Percentiles rank a stretch among this genome's conserved stretches.
Conservation (phyloP, 2,329 filamentous ascomycete genomes). For the Aspergillus tubingensis region DNA sequence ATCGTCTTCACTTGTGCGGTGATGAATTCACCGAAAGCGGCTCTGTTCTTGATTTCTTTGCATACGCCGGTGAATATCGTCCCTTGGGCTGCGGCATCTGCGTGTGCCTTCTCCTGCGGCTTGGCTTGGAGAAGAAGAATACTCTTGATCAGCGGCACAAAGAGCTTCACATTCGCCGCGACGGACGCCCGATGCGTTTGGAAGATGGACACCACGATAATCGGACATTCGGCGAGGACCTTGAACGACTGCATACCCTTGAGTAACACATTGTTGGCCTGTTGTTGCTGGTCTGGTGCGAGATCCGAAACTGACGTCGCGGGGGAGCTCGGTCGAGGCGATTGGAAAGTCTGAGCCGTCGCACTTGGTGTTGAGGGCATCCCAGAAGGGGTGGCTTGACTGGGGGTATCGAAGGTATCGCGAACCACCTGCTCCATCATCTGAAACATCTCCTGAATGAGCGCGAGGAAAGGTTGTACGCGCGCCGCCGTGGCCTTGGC, state of each 20-base stretch:
- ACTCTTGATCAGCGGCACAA: constrained; percentile 90
- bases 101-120: constrained; percentile 88
- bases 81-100: constrained; percentile 74
- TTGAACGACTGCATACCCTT: constrained; percentile 99
- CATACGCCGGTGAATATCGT: constrained; percentile 91
- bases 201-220: constrained; percentile 97
- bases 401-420: constrained; percentile 85
- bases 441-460: constrained; percentile 95
- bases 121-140: constrained; percentile 86
- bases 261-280: constrained; percentile 75
- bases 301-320: constrained; percentile 79
- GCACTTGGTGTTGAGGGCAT: constrained; percentile 56
- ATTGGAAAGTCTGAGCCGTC: constrained; percentile 70
- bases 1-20: constrained; percentile 99
- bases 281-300: constrained; percentile 73
- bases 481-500: constrained; percentile 76
- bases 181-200: constrained; percentile 85
- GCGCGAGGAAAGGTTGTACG: constrained; percentile 83
- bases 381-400: constrained; percentile 54
- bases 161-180: constrained; percentile 80
- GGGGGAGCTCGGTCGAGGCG: constrained; percentile 85
- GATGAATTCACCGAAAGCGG: constrained; percentile 95
- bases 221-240: constrained; percentile 94
- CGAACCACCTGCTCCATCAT: constrained; percentile 93
- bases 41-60: constrained; percentile 87